A percentile compares a stretch with the other conserved stretches of the same genome.
phyloP scores from a whole-genome alignment of 2,329 filamentous ascomycete species.

The Neocatenulostroma microsporum region DNA sequence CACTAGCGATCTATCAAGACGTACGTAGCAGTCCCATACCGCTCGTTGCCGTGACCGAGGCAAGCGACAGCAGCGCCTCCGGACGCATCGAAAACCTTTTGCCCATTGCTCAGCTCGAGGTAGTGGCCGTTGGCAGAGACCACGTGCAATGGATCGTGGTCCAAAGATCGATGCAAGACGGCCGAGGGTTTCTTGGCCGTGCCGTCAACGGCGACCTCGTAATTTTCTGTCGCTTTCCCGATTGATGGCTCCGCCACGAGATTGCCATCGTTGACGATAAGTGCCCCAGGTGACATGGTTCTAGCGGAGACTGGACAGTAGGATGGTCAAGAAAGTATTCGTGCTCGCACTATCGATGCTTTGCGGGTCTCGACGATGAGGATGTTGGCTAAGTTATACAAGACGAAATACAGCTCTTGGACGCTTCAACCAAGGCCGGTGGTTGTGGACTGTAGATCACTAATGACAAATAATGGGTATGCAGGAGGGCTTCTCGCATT shows the following conservation, averaged over 20 bases:
- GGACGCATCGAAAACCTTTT: conserved; percentile 61
- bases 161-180: conserved; percentile 48
- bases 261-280: conserved; percentile 20
- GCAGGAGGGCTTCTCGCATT: no score
- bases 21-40: no score
- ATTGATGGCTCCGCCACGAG: conserved; percentile 10
- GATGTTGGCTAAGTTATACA: background rate
- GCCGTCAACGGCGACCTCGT: background rate
- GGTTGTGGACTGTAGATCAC: no score
- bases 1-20: background rate
- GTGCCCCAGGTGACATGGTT: background rate
- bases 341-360: no score
- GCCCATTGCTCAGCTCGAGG: conserved; percentile 48
- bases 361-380: no score
- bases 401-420: background rate
- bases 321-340: background rate
- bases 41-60: conserved; percentile 58
- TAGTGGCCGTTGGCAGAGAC: conserved; percentile 45
- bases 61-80: conserved; percentile 66
- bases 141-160: conserved; percentile 40
- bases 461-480: no score
- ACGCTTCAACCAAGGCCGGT: background rate
- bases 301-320: background rate
- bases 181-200: conserved; percentile 19
- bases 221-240: conserved; percentile 4